Evolutionary conservation across 176 grass and related monocot species (phyloP).

Genomic region (Oryza nivara): DNA sequence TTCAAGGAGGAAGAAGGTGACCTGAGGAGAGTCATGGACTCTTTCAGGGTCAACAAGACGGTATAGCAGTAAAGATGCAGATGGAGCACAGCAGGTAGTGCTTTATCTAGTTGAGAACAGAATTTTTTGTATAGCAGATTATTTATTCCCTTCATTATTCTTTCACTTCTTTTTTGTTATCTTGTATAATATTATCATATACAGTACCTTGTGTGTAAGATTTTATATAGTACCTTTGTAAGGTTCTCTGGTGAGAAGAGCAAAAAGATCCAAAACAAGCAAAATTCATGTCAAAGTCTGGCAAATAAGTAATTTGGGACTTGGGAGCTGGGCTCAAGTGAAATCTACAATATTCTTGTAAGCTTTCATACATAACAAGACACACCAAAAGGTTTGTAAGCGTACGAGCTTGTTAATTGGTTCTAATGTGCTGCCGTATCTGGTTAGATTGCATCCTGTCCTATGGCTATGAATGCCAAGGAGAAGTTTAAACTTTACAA

Average conservation of each 20-base stretch:
- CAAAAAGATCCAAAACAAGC: neutral
- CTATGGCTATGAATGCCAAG: slow-evolving; percentile 11
- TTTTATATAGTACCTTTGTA: neutral
- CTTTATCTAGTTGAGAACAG: neutral
- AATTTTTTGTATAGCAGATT: slow-evolving; percentile 26
- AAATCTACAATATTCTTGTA: neutral
- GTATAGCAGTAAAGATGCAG: neutral
- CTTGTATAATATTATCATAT: neutral
- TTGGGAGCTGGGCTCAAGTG: neutral
- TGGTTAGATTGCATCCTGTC: neutral
- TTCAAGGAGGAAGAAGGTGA: slow-evolving; percentile 75
- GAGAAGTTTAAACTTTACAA: slow-evolving; percentile 18
- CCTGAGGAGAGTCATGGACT: slow-evolving; percentile 82
- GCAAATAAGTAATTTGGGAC: neutral
- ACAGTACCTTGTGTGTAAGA: neutral
- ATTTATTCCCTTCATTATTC: neutral
- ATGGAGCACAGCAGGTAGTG: slow-evolving; percentile 1
- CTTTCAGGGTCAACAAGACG: slow-evolving; percentile 71
- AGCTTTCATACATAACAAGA: neutral
- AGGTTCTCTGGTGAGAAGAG: neutral
- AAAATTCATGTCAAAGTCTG: neutral
- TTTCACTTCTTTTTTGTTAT: neutral
- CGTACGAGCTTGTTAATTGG: neutral
- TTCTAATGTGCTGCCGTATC: neutral
- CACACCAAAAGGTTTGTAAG: neutral